Conservation (phyloP, 306 rosid genomes). For the Lathyrus aphaca region DNA sequence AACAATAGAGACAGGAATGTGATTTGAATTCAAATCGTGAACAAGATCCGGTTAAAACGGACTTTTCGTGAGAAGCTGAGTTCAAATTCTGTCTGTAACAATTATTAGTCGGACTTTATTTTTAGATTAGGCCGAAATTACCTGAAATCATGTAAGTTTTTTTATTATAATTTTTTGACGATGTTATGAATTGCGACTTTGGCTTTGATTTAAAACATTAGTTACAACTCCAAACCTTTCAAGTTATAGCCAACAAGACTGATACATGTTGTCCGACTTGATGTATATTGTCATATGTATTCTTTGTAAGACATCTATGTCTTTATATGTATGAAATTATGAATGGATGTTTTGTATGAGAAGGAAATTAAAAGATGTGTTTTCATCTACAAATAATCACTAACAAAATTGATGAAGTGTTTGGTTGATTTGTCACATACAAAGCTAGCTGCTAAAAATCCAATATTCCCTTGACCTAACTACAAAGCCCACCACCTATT, state of each 20-base stretch:
- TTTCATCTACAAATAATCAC: background rate
- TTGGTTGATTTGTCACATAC: slow-evolving; percentile 16
- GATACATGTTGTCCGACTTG: background rate
- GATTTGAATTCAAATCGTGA: background rate
- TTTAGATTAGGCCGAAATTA: background rate
- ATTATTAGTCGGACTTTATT: background rate
- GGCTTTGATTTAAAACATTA: background rate
- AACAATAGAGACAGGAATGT: background rate
- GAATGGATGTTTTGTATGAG: background rate
- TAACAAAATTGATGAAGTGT: background rate
- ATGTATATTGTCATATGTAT: background rate
- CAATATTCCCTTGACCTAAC: slow-evolving; percentile 11
- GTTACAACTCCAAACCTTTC: slow-evolving; percentile 9
- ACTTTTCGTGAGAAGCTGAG: background rate
- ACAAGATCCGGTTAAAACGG: background rate
- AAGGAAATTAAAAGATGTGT: slow-evolving; percentile 6
- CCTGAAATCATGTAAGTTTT: no score
- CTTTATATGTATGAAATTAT: background rate
- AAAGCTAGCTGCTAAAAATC: slow-evolving; percentile 3
- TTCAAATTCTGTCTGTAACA: background rate
- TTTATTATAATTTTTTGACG: background rate
- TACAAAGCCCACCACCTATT: slow-evolving; percentile 39
- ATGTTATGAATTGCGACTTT: background rate
- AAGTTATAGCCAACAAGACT: slow-evolving; percentile 24
- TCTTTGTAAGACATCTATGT: slow-evolving; percentile 5